Conservation (phyloP, 2,329 filamentous ascomycete genomes). For the Neonectria sp. region DNA sequence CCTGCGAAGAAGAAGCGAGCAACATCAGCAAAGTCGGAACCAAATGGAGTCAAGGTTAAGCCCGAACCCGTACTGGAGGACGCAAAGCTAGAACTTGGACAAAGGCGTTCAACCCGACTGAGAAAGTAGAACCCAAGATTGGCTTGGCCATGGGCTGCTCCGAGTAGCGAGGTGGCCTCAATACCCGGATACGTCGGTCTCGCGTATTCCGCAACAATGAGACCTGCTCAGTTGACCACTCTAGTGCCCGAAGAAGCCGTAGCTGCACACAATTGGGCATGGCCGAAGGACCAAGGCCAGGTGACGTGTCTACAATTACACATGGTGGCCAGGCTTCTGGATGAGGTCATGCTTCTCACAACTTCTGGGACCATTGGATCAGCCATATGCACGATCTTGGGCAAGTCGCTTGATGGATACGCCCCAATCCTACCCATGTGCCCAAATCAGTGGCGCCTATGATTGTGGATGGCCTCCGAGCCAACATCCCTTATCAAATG, state of each 20-base stretch:
- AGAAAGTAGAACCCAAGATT: conserved; percentile 33
- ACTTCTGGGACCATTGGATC: background rate
- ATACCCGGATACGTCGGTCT: background rate
- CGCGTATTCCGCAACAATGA: background rate
- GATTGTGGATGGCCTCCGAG: background rate
- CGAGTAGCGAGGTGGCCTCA: background rate
- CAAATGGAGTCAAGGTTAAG: conserved; percentile 44
- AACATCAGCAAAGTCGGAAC: conserved; percentile 38
- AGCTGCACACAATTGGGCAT: background rate
- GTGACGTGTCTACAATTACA: background rate
- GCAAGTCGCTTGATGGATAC: background rate
- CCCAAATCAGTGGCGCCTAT: background rate
- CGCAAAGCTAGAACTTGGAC: conserved; percentile 33
- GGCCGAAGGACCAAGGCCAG: background rate
- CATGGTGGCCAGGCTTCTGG: background rate
- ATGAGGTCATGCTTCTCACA: background rate
- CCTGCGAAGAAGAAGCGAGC: conserved; percentile 48
- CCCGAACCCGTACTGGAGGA: conserved; percentile 25
- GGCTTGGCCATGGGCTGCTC: background rate
- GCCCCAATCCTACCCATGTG: background rate
- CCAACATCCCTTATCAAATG: background rate
- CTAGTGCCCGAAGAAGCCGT: background rate
- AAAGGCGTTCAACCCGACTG: conserved; percentile 43
- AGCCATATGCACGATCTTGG: background rate
- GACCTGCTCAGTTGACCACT: background rate